Evolutionary conservation across 441 rosid species (phyloP), one percentile per base, ranked within the genome.

Genomic region (Gossypium aridum): DNA sequence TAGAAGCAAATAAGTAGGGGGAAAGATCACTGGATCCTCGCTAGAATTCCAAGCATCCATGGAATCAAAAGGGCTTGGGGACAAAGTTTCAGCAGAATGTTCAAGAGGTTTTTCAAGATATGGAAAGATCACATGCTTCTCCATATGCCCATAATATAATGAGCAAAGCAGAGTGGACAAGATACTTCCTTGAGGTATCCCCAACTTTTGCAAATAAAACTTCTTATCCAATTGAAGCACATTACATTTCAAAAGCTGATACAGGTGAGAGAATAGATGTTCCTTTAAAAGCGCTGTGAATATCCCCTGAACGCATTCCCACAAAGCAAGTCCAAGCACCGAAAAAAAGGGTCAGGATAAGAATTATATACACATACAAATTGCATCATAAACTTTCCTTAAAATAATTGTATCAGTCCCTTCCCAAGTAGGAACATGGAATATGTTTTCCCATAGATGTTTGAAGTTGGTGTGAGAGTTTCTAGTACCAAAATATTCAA

Each of bases 111-210:
- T 78, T 78, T 83, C 80, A 59, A 93, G 88, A 83, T 83, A 88
- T 49, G 98, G 97, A 77, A 84, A 84, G 65, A 93, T 77, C 80
- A 87, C 83, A 80, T 87, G 91, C 70, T 71, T 89, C 79, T 96
- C 98, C 19, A 93, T 83, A 79, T 92, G 88, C 56, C 97, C 99
- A 49, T 81, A 92, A 85, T 96, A 96, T 23, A 92, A 78, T n/a
- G 94, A 96, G 81, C 97, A 93, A 62, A 96, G 87, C 73, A 92
- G 70, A 49, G 96, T 68, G 74, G 98, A 93, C 61, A 96, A 56
- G 70, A 83, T 83, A 76, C 97, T 90, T 86, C 98, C 99, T 84
- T 96, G 98, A 68, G 98, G 86, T 83, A 92, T 92, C 67, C 98
- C 99, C 53, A 80, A 71, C 20, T 72, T 73, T 89, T 89, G 89